Conservation (phyloP, 192 early-diverging fungal species). For the Dispira simplex region DNA sequence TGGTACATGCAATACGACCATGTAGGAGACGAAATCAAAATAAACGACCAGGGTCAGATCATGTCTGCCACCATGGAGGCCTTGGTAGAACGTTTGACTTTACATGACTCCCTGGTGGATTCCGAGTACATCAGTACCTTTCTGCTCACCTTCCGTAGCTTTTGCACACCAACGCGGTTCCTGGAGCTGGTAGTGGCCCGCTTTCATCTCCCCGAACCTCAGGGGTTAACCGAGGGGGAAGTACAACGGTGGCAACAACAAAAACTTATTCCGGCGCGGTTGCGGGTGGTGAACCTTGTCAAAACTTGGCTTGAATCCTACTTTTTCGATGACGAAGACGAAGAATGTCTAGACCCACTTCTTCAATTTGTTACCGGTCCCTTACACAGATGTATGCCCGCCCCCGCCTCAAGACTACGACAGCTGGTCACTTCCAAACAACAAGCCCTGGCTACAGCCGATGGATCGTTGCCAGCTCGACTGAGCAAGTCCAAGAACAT, state of each 20-base stretch:
- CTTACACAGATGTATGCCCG: neutral
- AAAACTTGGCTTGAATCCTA: constrained; percentile 73
- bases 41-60: constrained; percentile 52
- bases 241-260: constrained; percentile 38
- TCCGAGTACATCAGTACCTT: constrained; percentile 50
- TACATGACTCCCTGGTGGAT: constrained; percentile 46
- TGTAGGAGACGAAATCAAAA: constrained; percentile 32
- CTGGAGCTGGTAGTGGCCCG: constrained; percentile 43
- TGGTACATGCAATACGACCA: constrained; percentile 45
- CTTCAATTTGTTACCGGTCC: constrained; percentile 14
- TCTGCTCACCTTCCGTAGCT: constrained; percentile 74
- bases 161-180: constrained; percentile 52
- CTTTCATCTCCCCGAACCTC: constrained; percentile 41
- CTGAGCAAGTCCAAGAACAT: constrained; percentile 12
- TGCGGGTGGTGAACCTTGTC: constrained; percentile 61
- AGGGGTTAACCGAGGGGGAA: constrained; percentile 31
- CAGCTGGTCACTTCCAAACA: constrained; percentile 6
- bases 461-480: neutral
- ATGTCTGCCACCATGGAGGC: constrained; percentile 54
- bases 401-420: neutral
- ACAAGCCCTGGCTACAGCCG: neutral
- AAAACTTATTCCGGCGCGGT: constrained; percentile 42
- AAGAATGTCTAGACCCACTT: constrained; percentile 14
- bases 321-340: constrained; percentile 39
- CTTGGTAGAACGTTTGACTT: constrained; percentile 53